phyloP scores from a whole-genome alignment of 129 eudicot species.

The Dittrichia graveolens region DNA sequence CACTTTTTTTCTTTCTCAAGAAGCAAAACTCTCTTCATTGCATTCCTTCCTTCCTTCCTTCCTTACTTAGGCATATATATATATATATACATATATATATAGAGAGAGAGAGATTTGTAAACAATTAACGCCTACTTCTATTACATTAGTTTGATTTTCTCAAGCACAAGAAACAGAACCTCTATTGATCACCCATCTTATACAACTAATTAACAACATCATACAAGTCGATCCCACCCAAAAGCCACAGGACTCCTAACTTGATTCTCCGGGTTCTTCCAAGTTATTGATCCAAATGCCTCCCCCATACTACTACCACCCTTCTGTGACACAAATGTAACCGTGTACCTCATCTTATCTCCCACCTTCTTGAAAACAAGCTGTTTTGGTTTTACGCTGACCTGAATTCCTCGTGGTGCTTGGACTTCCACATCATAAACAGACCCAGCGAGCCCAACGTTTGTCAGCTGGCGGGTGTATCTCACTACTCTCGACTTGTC shows the following conservation, averaged over 20 bases:
- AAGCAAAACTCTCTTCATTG: slow-evolving; percentile 18
- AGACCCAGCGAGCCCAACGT: slow-evolving; percentile 65
- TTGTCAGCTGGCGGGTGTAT: slow-evolving; percentile 75
- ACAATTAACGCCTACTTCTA: slow-evolving; percentile 27
- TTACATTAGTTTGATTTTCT: slow-evolving; percentile 32
- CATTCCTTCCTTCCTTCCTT: slow-evolving; percentile 7
- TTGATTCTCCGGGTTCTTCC: slow-evolving; percentile 61
- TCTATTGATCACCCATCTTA: neutral
- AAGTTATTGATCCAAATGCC: slow-evolving; percentile 68
- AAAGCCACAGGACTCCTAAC: slow-evolving; percentile 82
- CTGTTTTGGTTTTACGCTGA: slow-evolving; percentile 57
- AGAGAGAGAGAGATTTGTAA: neutral
- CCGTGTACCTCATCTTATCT: slow-evolving; percentile 62
- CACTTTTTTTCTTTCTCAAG: neutral
- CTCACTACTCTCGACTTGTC: slow-evolving; percentile 61
- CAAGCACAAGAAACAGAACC: slow-evolving; percentile 33
- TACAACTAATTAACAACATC: neutral
- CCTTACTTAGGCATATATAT: neutral
- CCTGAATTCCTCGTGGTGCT: slow-evolving; percentile 53
- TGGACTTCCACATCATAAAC: slow-evolving; percentile 46
- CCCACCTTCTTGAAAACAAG: slow-evolving; percentile 72
- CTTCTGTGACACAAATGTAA: slow-evolving; percentile 61
- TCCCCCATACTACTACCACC: slow-evolving; percentile 32
- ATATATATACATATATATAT: slow-evolving; percentile 2
- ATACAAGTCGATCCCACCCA: slow-evolving; percentile 46